These are phyloP conservation scores for Pilasporangium apinafurcum DNA, from an alignment of 352 stramenopile species.

Conservation along the genomic window DNA sequence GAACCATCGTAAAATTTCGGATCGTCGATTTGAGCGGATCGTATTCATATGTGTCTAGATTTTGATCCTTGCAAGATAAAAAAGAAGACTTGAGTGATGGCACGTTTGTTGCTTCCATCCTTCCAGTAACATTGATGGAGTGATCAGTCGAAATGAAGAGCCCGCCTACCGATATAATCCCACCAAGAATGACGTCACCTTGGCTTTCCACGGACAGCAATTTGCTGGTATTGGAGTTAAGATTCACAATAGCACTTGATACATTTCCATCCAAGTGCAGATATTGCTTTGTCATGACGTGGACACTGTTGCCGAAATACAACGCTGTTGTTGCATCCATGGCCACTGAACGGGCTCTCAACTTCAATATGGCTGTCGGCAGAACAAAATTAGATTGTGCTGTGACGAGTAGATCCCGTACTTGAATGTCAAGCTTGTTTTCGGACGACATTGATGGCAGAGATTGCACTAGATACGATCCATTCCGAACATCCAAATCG, in stretches of 20 bases:
- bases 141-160: constrained; percentile 43
- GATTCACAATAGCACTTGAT: constrained; percentile 20
- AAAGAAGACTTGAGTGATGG: constrained; percentile 39
- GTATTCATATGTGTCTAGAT: constrained; percentile 10
- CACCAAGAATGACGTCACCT: constrained; percentile 43
- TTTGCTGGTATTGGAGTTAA: constrained; percentile 15
- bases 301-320: constrained; percentile 29
- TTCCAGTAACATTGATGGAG: constrained; percentile 41
- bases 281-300: constrained; percentile 33
- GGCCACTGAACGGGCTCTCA: constrained; percentile 36
- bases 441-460: neutral
- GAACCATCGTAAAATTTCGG: constrained; percentile 59
- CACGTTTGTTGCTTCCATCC: constrained; percentile 32
- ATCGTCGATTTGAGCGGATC: constrained; percentile 2
- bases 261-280: constrained; percentile 49
- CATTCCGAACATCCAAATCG: constrained; percentile 39
- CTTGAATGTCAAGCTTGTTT: constrained; percentile 8
- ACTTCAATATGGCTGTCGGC: constrained; percentile 18
- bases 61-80: constrained; percentile 38
- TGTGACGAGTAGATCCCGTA: constrained; percentile 35
- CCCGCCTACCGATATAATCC: constrained; percentile 32
- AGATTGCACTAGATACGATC: constrained; percentile 40
- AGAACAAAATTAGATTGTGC: constrained; percentile 33
- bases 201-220: constrained; percentile 45
- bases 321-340: constrained; percentile 44